Base-by-base conservation (phyloP, 164 flowering plant genomes). In the Echeveria elegans region DNA sequence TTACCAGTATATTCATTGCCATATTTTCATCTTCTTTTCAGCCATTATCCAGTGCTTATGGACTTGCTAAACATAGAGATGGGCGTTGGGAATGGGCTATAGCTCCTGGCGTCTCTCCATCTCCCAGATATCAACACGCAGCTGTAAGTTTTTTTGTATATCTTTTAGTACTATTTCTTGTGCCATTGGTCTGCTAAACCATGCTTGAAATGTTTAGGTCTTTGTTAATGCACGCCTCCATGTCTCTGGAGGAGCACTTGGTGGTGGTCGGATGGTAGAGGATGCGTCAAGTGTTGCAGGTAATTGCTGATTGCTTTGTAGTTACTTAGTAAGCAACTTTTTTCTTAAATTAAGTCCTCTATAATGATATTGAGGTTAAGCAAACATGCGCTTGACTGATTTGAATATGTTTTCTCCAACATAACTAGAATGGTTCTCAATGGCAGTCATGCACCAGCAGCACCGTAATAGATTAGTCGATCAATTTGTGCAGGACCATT, bases 51-150 rank as follows among this genome's bases (percentile, higher is more conserved):
- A 92, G 96, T 83, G 99, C 99, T 66, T 95, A 92, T 86, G 99
- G 99, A 64, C 96, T 95, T 71, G 99, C 99, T 41, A 95, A 92
- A 76, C 99, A 92, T 72, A 84, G 99, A 75, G 99, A 95, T 80
- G 99, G 99, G 69, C 93, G 97, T n/a, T 95, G 99, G 99, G 99
- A 92, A 79, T 95, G 99, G 99, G 99, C 99, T 63, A 92, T 95
- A 75, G 99, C 99, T 72, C 99, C 99, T 70, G 99, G 99, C 69
- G 97, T 95, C 40, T 92, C 99, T 38, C 99, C 99, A 50, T 95
- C 99, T 72, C 81, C 97, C 18, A 89, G 99, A 88, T 95, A 95
- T 84, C 99, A 92, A 70, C 97, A 95, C 81, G 99, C 99, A 67
- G 99, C 99, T 6, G 99, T 95, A 72, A 56, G 92, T 83, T 77